A percentile compares a stretch with the other conserved stretches of the same genome.
Evolutionary conservation across 768 basidiomycete species (phyloP).

Genomic region (Sutorius australiensis): DNA sequence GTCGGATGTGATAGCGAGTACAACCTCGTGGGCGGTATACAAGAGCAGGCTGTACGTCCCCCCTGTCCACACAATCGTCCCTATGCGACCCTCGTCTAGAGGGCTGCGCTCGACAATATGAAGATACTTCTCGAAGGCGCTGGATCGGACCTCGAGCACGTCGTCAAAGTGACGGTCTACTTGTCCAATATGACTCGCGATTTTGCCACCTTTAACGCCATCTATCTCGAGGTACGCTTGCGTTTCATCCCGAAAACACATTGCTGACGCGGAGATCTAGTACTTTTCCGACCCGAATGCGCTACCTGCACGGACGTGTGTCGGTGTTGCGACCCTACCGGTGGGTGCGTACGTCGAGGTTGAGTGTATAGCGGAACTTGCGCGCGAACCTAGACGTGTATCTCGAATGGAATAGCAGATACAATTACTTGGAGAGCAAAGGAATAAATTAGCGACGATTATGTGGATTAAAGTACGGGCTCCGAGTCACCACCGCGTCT

Average conservation of each 20-base stretch:
- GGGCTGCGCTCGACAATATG: conserved; percentile 38
- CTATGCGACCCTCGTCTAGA: conserved; percentile 19
- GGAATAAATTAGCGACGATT: background rate
- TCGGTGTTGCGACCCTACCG: conserved; percentile 53
- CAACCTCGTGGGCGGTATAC: conserved; percentile 36
- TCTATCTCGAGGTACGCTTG: conserved; percentile 33
- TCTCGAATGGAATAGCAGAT: background rate
- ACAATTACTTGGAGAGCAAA: background rate
- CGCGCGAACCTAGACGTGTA: background rate
- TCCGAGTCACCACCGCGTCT: background rate
- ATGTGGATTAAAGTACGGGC: background rate
- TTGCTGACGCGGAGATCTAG: conserved; percentile 26
- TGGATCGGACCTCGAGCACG: conserved; percentile 34
- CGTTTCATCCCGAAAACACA: background rate
- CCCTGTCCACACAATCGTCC: background rate
- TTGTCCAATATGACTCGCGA: conserved; percentile 36
- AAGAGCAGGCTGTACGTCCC: conserved; percentile 35
- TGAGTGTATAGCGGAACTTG: conserved; percentile 51
- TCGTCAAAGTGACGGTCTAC: conserved; percentile 42
- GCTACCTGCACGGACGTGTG: conserved; percentile 55
- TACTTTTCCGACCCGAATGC: conserved; percentile 40
- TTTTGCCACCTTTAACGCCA: conserved; percentile 37
- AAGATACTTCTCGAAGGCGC: conserved; percentile 35
- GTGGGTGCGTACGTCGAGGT: conserved; percentile 56
- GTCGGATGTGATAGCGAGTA: conserved; percentile 34